Conservation (phyloP, 192 early-diverging fungal genomes). For the Coemansia sp. region DNA sequence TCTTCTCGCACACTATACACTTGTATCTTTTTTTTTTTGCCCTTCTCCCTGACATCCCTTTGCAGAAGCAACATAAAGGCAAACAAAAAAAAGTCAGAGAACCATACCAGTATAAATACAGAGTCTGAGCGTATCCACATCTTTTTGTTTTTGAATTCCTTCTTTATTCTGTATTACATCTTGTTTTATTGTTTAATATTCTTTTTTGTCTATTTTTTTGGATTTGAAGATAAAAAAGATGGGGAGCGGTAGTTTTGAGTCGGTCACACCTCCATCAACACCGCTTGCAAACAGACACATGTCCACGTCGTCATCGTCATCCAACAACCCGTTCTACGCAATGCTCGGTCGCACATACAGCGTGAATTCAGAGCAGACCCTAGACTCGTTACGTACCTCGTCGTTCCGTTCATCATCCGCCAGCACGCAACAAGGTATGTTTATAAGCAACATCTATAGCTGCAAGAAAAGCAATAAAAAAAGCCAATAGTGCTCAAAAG, state of each 20-base stretch:
- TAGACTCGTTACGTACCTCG: not conserved
- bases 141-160: not conserved
- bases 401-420: conserved; percentile 4
- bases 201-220: conserved; percentile 2
- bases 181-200: not conserved
- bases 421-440: conserved; percentile 1
- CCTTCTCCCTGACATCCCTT: too few species aligned
- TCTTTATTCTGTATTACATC: not conserved
- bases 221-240: not conserved
- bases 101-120: too few species aligned
- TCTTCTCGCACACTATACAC: conserved; percentile 1
- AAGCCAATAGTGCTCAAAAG: not conserved
- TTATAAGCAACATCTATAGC: not conserved
- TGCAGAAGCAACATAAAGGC: too few species aligned
- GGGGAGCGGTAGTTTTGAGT: not conserved
- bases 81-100: too few species aligned
- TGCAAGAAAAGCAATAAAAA: not conserved
- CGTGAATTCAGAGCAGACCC: conserved; percentile 12
- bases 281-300: conserved; percentile 1
- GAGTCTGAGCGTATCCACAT: too few species aligned
- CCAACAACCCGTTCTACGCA: conserved; percentile 16
- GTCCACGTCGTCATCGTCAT: not conserved
- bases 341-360: conserved; percentile 14
- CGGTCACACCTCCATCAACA: conserved; percentile 5
- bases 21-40: not conserved